phyloP scores from a whole-genome alignment of 352 stramenopile genomes.

The Phytophthora litchii region DNA sequence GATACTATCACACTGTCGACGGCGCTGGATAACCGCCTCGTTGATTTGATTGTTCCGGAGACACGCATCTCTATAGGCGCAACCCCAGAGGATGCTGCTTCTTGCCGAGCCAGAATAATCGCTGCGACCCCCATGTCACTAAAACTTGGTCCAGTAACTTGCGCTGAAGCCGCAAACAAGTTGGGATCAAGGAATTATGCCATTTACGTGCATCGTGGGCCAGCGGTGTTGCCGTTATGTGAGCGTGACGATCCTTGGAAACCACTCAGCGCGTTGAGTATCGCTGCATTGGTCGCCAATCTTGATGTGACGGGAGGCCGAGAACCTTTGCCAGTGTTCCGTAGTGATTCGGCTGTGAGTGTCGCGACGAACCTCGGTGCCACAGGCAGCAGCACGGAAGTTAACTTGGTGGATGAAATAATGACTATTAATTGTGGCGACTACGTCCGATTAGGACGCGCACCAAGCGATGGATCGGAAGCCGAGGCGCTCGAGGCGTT shows the following conservation, averaged over 20 bases:
- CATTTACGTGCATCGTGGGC: constrained; percentile 69
- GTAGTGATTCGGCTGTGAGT: constrained; percentile 56
- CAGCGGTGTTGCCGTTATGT: constrained; percentile 73
- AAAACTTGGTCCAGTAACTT: constrained; percentile 31
- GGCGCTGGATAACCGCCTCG: constrained; percentile 20
- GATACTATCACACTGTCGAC: constrained; percentile 26
- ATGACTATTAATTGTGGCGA: constrained; percentile 68
- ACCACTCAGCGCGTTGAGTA: constrained; percentile 29
- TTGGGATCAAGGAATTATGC: constrained; percentile 28
- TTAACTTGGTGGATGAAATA: constrained; percentile 40
- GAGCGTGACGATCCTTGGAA: constrained; percentile 53
- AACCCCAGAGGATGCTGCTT: constrained; percentile 17
- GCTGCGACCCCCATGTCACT: constrained; percentile 16
- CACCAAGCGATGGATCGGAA: constrained; percentile 16
- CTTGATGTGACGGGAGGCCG: constrained; percentile 41
- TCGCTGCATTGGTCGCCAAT: constrained; percentile 32
- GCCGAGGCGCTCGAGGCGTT: constrained; percentile 20
- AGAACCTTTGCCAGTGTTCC: constrained; percentile 61
- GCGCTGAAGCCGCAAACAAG: constrained; percentile 21
- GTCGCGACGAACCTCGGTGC: constrained; percentile 47
- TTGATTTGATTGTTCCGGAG: constrained; percentile 25
- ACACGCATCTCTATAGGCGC: constrained; percentile 35
- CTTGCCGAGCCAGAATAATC: constrained; percentile 30
- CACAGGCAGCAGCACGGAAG: constrained; percentile 32
- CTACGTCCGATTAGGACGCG: constrained; percentile 66